A percentile compares a stretch with the other conserved stretches of the same genome.
Conservation (phyloP, 345 rosid species). For the Nephelium lappaceum region DNA sequence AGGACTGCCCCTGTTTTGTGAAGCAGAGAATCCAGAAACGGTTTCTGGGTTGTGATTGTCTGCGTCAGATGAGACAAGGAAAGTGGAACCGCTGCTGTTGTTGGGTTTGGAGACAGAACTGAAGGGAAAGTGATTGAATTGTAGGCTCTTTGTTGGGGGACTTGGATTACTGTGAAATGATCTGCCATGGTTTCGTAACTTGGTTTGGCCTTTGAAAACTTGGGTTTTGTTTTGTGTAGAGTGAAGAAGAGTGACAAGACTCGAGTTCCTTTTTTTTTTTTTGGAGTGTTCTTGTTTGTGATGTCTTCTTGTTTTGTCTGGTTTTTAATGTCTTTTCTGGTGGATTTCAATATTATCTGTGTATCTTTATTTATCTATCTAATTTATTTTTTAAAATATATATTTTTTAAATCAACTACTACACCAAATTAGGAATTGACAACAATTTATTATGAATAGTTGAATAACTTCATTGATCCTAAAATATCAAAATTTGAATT, state of each 20-base stretch:
- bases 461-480: too few relatives aligned
- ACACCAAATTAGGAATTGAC: too few relatives aligned
- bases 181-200: constrained; percentile 36
- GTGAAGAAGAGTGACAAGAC: background rate
- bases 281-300: background rate
- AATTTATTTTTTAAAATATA: too few relatives aligned
- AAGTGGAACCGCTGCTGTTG: background rate
- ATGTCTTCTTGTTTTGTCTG: background rate
- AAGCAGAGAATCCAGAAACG: constrained; percentile 57
- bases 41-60: constrained; percentile 45
- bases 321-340: background rate
- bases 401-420: too few relatives aligned
- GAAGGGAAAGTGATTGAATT: constrained; percentile 58
- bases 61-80: constrained; percentile 32
- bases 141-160: constrained; percentile 59
- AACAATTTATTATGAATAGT: too few relatives aligned
- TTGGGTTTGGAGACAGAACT: constrained; percentile 44
- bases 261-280: too few relatives aligned
- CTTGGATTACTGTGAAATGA: constrained; percentile 39
- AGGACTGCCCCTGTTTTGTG: constrained; percentile 71
- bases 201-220: background rate
- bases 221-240: background rate
- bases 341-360: too few relatives aligned
- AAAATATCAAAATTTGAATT: too few relatives aligned
- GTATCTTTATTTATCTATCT: too few relatives aligned